These are phyloP conservation scores for Cryphonectria naterciae DNA, from an alignment of 2,329 filamentous ascomycete genomes.

Conservation along the genomic window DNA sequence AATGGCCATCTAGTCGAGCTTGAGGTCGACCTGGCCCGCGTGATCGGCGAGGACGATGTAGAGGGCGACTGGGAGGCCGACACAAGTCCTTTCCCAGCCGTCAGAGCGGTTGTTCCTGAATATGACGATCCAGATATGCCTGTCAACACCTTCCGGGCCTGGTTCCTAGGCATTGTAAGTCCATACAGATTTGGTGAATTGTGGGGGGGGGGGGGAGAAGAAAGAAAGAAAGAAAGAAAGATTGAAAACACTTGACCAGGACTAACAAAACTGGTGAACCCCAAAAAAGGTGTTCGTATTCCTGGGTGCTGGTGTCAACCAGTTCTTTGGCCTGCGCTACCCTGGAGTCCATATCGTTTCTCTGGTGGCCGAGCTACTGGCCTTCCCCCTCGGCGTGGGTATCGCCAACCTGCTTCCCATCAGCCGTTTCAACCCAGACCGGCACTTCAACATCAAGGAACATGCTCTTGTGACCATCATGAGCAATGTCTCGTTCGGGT, in stretches of 20 bases:
- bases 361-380: constrained; percentile 49
- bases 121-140: constrained; percentile 40
- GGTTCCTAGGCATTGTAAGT: constrained; percentile 47
- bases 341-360: constrained; percentile 50
- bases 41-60: constrained; percentile 35
- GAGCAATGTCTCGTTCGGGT: constrained; percentile 53
- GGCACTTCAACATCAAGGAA: constrained; percentile 51
- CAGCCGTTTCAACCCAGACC: constrained; percentile 45
- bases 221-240: background rate
- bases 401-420: constrained; percentile 46
- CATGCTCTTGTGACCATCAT: constrained; percentile 51
- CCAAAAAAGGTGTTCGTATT: constrained; percentile 45
- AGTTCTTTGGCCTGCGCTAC: constrained; percentile 52
- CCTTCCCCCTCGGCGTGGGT: constrained; percentile 46
- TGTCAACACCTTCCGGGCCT: constrained; percentile 50
- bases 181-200: background rate
- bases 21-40: constrained; percentile 38
- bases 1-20: constrained; percentile 38
- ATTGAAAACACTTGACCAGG: background rate
- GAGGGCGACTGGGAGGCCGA: constrained; percentile 40
- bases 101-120: constrained; percentile 40
- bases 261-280: background rate
- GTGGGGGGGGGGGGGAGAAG: no score
- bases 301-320: constrained; percentile 50
- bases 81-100: constrained; percentile 38